Percentiles rank a stretch among this genome's conserved stretches.
phyloP scores from a whole-genome alignment of 2,329 filamentous ascomycete species.

The Colletotrichum sp. region DNA sequence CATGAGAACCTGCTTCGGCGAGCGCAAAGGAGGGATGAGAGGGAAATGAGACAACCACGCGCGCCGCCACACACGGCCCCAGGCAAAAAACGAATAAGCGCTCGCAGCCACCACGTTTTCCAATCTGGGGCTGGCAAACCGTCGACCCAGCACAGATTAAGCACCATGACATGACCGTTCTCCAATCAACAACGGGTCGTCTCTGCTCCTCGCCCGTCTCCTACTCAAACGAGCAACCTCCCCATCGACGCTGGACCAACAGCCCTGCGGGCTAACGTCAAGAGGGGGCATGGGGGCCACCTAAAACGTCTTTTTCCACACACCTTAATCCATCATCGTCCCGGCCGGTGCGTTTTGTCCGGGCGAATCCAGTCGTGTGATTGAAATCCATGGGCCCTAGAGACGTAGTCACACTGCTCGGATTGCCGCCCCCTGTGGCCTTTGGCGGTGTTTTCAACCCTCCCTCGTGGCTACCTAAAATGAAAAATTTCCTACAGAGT shows the following conservation, averaged over 20 bases:
- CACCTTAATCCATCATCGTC: neutral
- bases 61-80: neutral
- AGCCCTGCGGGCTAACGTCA: constrained; percentile 11
- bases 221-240: neutral
- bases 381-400: neutral
- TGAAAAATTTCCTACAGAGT: neutral
- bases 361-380: neutral
- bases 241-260: neutral
- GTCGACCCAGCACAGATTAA: neutral
- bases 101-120: constrained; percentile 14
- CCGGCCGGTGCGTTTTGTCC: neutral
- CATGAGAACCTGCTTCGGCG: constrained; percentile 10
- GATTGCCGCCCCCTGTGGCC: neutral
- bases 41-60: constrained; percentile 9
- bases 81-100: neutral
- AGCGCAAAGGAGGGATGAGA: neutral
- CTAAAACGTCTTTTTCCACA: neutral
- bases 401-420: neutral
- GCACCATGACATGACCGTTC: constrained; percentile 15
- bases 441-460: neutral
- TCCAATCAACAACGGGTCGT: neutral
- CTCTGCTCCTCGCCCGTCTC: neutral
- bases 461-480: neutral
- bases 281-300: neutral
- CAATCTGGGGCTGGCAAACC: neutral